Evolutionary conservation across 768 basidiomycete species (phyloP).

Genomic region (Aureoboletus auriporus): DNA sequence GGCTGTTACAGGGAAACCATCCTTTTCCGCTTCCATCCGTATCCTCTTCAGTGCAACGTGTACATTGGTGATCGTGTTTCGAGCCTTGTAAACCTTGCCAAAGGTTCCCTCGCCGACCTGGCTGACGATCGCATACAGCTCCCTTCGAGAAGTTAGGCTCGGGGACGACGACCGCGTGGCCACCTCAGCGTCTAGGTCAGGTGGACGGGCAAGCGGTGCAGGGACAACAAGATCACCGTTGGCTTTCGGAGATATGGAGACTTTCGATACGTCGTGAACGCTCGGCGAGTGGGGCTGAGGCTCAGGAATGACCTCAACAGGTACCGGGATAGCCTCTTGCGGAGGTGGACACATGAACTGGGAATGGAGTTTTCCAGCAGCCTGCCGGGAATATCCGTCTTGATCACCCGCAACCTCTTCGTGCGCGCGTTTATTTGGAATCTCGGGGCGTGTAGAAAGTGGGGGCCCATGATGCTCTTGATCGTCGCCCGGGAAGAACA

Average conservation of each 20-base stretch:
- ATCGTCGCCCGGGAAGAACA: slow-evolving; percentile 82
- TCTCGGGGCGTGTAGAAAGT: slow-evolving; percentile 17
- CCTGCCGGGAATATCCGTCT: slow-evolving; percentile 15
- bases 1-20: slow-evolving; percentile 98
- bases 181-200: slow-evolving; percentile 22
- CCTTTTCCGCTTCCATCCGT: slow-evolving; percentile 94
- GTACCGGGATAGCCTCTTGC: slow-evolving; percentile 9
- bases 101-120: slow-evolving; percentile 99
- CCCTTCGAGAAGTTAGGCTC: slow-evolving; percentile 33
- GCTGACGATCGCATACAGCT: slow-evolving; percentile 81
- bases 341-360: background rate
- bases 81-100: slow-evolving; percentile 96
- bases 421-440: slow-evolving; percentile 26
- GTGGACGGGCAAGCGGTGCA: slow-evolving; percentile 14
- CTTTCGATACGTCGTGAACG: slow-evolving; percentile 18
- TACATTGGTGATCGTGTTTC: slow-evolving; percentile 69
- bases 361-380: slow-evolving; percentile 1
- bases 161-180: slow-evolving; percentile 28
- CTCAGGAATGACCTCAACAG: slow-evolving; percentile 11
- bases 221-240: slow-evolving; percentile 22
- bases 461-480: slow-evolving; percentile 43
- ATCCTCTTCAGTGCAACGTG: slow-evolving; percentile 94
- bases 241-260: slow-evolving; percentile 20
- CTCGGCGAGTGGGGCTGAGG: slow-evolving; percentile 14
- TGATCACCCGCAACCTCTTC: slow-evolving; percentile 19